Percentiles rank a stretch among this genome's conserved stretches.
Conservation (phyloP, 1,284 basidiomycete genomes). For the Cryptococcus jaspeensis region DNA sequence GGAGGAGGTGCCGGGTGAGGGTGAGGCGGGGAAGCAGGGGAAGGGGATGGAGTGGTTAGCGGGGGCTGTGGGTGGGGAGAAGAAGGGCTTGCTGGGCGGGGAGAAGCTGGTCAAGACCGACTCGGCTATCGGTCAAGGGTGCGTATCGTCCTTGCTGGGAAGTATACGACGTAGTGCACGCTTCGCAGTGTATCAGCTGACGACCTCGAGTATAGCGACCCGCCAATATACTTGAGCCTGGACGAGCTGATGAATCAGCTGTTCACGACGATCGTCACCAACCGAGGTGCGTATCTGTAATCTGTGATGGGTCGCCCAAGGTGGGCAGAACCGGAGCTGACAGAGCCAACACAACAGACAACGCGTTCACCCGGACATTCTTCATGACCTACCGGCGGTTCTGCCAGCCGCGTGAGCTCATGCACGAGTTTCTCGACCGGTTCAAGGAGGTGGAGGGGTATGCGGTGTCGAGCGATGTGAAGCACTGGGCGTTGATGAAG, state of each 20-base stretch:
- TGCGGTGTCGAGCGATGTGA: slow-evolving; percentile 36
- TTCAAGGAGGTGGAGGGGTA: slow-evolving; percentile 37
- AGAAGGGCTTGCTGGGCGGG: background rate
- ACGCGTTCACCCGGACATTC: slow-evolving; percentile 42
- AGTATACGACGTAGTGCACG: background rate
- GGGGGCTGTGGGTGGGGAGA: background rate
- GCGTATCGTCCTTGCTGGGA: background rate
- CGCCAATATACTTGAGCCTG: slow-evolving; percentile 23
- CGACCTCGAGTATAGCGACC: slow-evolving; percentile 6
- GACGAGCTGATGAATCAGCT: slow-evolving; percentile 39
- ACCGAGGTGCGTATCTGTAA: slow-evolving; percentile 34
- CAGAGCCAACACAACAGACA: slow-evolving; percentile 24
- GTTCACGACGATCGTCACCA: slow-evolving; percentile 43
- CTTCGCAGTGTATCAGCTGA: background rate
- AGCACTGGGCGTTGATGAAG: slow-evolving; percentile 47
- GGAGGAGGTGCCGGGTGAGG: background rate
- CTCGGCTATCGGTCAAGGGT: background rate
- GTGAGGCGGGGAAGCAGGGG: background rate
- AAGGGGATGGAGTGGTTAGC: background rate
- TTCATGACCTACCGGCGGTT: slow-evolving; percentile 50
- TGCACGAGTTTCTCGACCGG: slow-evolving; percentile 40
- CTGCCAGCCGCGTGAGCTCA: slow-evolving; percentile 37
- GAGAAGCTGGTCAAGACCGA: background rate
- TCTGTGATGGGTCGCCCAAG: too few relatives aligned
- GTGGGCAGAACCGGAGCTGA: background rate